These are phyloP conservation scores for Dendrocalamus latiflorus DNA, from an alignment of 202 grass and related monocot species.

Conservation along the genomic window DNA sequence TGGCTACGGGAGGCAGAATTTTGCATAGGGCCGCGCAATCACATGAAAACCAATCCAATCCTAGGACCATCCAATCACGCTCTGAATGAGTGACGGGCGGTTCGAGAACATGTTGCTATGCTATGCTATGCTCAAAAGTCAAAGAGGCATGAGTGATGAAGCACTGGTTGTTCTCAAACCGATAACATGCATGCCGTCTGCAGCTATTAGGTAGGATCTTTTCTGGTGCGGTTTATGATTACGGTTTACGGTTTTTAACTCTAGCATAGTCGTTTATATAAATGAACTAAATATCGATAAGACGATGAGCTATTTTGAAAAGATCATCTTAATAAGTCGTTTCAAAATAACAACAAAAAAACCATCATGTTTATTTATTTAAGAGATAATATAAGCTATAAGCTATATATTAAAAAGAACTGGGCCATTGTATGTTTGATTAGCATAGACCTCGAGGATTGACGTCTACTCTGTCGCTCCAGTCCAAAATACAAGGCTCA, in stretches of 20 bases:
- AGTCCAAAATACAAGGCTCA: no score
- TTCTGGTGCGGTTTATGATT: fast-evolving
- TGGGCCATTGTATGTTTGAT: background rate
- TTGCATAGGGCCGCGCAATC: no score
- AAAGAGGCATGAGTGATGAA: background rate
- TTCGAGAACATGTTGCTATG: background rate
- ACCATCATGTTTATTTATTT: fast-evolving
- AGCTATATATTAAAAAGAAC: no score
- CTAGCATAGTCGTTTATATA: fast-evolving
- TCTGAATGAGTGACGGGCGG: background rate
- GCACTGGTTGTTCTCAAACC: background rate
- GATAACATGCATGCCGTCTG: conserved; percentile 1
- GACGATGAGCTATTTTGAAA: no score
- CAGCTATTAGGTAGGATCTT: background rate
- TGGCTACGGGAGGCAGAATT: background rate
- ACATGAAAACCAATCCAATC: background rate
- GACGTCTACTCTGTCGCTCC: no score
- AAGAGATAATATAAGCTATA: no score
- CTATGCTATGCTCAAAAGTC: background rate
- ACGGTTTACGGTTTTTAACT: no score
- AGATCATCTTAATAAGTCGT: fast-evolving
- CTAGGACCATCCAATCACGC: background rate
- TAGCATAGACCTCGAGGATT: background rate
- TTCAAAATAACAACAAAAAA: no score
- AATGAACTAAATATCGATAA: no score